Conservation (phyloP, 441 rosid species). For the Raphanus hybrid region DNA sequence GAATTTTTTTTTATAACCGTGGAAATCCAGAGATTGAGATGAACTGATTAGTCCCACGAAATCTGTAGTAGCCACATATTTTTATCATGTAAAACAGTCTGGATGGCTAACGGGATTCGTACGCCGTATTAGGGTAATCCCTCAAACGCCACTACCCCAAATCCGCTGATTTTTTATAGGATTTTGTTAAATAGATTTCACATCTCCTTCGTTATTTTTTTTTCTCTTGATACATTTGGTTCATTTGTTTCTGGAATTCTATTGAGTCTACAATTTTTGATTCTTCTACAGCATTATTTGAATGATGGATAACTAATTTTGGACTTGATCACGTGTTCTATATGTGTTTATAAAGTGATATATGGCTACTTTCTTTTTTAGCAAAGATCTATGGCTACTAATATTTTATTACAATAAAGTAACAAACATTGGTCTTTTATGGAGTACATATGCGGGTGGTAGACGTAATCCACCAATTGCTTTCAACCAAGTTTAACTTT, state of each 20-base stretch:
- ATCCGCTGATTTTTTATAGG: not conserved
- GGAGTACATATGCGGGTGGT: not conserved
- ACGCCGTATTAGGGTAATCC: too few species aligned
- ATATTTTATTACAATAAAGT: too few species aligned
- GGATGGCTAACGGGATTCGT: too few species aligned
- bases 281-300: not conserved
- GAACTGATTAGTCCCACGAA: too few species aligned
- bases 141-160: too few species aligned
- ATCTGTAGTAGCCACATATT: too few species aligned
- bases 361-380: not conserved
- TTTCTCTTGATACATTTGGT: not conserved
- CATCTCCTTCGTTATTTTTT: not conserved
- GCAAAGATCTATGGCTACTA: too few species aligned
- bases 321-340: conserved; percentile 11
- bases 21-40: too few species aligned
- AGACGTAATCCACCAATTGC: not conserved
- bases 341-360: not conserved
- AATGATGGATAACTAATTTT: conserved; percentile 5
- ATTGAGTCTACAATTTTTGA: not conserved
- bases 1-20: too few species aligned
- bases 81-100: too few species aligned
- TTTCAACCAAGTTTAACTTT: conserved; percentile 18
- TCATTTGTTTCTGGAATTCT: not conserved
- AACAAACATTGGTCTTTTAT: conserved; percentile 1
- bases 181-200: not conserved